Conservation (phyloP, 139 green algal species). For the Chlorella vulgaris region DNA sequence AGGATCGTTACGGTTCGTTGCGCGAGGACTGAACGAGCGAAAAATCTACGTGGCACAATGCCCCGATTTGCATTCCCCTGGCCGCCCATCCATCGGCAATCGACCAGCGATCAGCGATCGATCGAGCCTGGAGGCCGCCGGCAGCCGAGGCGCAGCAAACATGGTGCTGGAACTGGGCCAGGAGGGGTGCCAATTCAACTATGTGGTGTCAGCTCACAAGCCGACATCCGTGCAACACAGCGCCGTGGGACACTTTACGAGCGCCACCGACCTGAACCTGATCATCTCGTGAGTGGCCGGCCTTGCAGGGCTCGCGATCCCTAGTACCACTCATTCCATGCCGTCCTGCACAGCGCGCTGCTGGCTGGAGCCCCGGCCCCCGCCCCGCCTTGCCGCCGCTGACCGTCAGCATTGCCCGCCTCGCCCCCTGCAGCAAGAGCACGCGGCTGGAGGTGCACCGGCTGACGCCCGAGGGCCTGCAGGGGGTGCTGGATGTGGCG, state of each 20-base stretch:
- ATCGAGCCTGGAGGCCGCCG: not conserved
- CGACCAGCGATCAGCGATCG: not conserved
- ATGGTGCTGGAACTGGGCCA: not conserved
- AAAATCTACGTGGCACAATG: no score
- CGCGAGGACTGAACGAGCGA: no score
- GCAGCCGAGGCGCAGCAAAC: not conserved
- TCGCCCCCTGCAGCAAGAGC: constrained; percentile 76
- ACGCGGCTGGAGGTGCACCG: constrained; percentile 90
- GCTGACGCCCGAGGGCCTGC: constrained; percentile 83
- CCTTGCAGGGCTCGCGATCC: not conserved
- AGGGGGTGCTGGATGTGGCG: constrained; percentile 89
- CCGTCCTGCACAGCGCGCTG: no score
- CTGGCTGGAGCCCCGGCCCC: no score
- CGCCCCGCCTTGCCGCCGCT: no score
- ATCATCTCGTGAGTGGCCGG: constrained; percentile 79
- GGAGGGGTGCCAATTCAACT: constrained; percentile 51
- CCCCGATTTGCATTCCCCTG: no score
- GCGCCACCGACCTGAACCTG: constrained; percentile 82
- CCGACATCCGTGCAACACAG: constrained; percentile 88
- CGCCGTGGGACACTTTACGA: constrained; percentile 88
- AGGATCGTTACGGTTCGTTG: no score
- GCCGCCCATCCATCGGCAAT: no score
- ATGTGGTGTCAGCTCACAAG: constrained; percentile 91
- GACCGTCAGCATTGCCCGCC: no score
- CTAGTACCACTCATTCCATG: not conserved